Conservation (phyloP, 306 rosid species). For the Oemleria cerasiformis region DNA sequence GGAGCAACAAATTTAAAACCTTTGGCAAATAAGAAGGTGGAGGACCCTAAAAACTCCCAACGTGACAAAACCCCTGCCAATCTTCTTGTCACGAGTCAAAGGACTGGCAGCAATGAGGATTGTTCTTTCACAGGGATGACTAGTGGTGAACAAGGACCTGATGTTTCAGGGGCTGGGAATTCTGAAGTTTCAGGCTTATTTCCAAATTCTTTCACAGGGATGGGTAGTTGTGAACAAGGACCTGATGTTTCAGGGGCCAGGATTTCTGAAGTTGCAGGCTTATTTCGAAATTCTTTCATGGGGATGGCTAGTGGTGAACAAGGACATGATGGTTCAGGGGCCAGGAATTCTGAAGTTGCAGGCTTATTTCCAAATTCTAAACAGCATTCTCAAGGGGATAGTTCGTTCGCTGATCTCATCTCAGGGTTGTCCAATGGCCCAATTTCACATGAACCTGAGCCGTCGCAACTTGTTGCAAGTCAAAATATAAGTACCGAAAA, state of each 20-base stretch:
- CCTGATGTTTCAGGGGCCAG: slow-evolving; percentile 24
- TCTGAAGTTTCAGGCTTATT: slow-evolving; percentile 34
- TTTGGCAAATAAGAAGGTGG: slow-evolving; percentile 21
- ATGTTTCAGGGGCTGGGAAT: slow-evolving; percentile 26
- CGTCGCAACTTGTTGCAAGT: slow-evolving; percentile 31
- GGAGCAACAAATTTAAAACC: slow-evolving; percentile 15
- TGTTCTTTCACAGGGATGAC: slow-evolving; percentile 35
- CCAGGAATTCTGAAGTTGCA: slow-evolving; percentile 32
- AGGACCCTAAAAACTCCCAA: slow-evolving; percentile 23
- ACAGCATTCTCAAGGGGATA: slow-evolving; percentile 26
- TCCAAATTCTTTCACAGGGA: slow-evolving; percentile 15
- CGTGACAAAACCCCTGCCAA: slow-evolving; percentile 25
- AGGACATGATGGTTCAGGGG: slow-evolving; percentile 28
- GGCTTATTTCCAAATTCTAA: slow-evolving; percentile 30
- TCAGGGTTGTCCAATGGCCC: slow-evolving; percentile 35
- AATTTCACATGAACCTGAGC: slow-evolving; percentile 31
- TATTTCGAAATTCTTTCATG: slow-evolving; percentile 20
- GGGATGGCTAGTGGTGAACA: slow-evolving; percentile 23
- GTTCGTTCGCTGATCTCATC: slow-evolving; percentile 31
- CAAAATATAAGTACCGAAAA: slow-evolving; percentile 32
- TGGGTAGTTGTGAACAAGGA: slow-evolving; percentile 29
- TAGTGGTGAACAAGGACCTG: slow-evolving; percentile 32
- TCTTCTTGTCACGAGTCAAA: slow-evolving; percentile 31
- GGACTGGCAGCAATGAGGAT: slow-evolving; percentile 26
- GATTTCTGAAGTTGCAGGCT: slow-evolving; percentile 34